These are phyloP conservation scores for Bidens hawaiensis DNA, from an alignment of 140 eudicot species.

Conservation along the genomic window DNA sequence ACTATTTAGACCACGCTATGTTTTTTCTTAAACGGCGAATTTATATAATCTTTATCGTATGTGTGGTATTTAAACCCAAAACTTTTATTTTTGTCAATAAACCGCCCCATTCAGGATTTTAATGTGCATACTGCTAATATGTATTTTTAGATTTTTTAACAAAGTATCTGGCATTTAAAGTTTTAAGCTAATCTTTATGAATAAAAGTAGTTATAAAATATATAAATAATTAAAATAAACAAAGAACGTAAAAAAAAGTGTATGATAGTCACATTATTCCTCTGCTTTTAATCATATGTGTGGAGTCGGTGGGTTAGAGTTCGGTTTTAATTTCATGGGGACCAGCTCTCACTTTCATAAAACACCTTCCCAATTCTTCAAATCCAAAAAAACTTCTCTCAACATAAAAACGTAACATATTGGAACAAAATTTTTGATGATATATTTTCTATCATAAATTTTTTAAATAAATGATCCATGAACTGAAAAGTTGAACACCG, in stretches of 20 bases:
- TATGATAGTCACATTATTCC: constrained; percentile 40
- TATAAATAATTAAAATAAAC: too few relatives aligned
- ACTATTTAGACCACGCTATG: too few relatives aligned
- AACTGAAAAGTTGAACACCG: too few relatives aligned
- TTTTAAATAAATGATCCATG: too few relatives aligned
- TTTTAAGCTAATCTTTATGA: neutral
- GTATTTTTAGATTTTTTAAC: too few relatives aligned
- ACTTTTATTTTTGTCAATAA: too few relatives aligned
- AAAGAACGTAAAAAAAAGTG: constrained; percentile 16
- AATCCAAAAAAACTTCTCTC: constrained; percentile 2
- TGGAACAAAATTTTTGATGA: too few relatives aligned
- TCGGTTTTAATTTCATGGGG: constrained; percentile 43
- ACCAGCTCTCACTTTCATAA: constrained; percentile 41
- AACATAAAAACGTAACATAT: neutral
- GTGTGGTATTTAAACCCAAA: too few relatives aligned
- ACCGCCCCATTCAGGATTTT: too few relatives aligned
- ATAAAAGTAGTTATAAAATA: constrained; percentile 7
- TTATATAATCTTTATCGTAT: too few relatives aligned
- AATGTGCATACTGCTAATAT: neutral
- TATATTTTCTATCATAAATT: too few relatives aligned
- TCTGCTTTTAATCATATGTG: constrained; percentile 45
- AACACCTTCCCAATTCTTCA: constrained; percentile 1
- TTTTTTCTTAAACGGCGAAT: too few relatives aligned
- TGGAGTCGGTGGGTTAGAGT: constrained; percentile 50
- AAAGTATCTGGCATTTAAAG: neutral